Percentiles rank a stretch among this genome's conserved stretches.
Conservation (phyloP, 495 filamentous ascomycete species). For the Podospora australis region DNA sequence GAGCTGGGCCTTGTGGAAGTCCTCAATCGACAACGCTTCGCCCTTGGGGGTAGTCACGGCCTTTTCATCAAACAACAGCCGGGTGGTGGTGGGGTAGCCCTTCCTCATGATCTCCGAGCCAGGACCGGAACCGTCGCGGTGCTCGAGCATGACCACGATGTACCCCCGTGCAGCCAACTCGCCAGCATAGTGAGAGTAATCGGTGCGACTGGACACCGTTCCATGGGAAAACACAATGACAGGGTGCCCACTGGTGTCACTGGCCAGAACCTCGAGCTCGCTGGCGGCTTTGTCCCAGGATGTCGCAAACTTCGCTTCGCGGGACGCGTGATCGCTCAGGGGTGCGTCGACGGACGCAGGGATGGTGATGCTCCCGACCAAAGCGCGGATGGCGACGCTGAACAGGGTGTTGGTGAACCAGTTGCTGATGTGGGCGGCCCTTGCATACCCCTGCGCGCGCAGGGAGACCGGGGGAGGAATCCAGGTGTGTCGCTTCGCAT, state of each 20-base stretch:
- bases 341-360: conserved; percentile 39
- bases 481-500: conserved; percentile 38
- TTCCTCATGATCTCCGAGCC: conserved; percentile 34
- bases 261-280: conserved; percentile 15
- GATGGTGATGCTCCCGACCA: conserved; percentile 38
- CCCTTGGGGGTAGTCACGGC: conserved; percentile 24
- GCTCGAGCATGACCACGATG: conserved; percentile 47
- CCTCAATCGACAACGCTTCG: conserved; percentile 18
- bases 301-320: conserved; percentile 8
- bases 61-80: conserved; percentile 23
- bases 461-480: conserved; percentile 42
- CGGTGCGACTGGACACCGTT: conserved; percentile 43
- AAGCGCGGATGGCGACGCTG: conserved; percentile 25
- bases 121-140: conserved; percentile 48
- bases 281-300: conserved; percentile 13
- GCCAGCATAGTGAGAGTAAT: conserved; percentile 48
- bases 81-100: conserved; percentile 19
- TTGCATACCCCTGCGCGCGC: conserved; percentile 44
- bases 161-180: conserved; percentile 48
- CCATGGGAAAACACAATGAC: conserved; percentile 50
- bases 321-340: conserved; percentile 24
- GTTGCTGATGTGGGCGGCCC: conserved; percentile 38
- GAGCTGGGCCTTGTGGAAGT: conserved; percentile 43
- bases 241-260: conserved; percentile 27
- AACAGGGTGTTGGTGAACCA: conserved; percentile 32